phyloP scores from a whole-genome alignment of 2,329 filamentous ascomycete species.

The Colletotrichum graminicola region DNA sequence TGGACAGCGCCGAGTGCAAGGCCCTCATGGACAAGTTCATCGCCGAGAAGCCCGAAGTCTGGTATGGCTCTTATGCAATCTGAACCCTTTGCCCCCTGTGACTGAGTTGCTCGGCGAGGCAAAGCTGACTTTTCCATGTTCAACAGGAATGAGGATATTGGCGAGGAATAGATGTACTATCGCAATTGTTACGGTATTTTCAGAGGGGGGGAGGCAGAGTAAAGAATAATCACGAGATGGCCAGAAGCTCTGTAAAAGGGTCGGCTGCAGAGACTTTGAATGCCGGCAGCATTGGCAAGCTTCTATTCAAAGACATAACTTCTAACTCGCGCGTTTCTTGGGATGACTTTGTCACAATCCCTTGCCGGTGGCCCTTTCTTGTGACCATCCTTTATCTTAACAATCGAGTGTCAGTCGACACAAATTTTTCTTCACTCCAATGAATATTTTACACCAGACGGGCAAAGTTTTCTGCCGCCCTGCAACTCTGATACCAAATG shows the following conservation, averaged over 20 bases:
- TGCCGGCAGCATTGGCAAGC: slow-evolving; percentile 11
- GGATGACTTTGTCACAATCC: not conserved
- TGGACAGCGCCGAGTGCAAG: slow-evolving; percentile 75
- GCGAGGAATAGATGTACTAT: slow-evolving; percentile 24
- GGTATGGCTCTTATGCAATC: slow-evolving; percentile 60
- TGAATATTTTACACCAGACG: slow-evolving; percentile 23
- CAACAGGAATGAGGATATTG: slow-evolving; percentile 39
- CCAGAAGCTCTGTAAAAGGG: not conserved
- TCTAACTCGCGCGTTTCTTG: slow-evolving; percentile 26
- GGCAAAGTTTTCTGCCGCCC: not conserved
- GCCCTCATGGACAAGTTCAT: slow-evolving; percentile 80
- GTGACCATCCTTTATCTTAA: slow-evolving; percentile 1
- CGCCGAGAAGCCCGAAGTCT: slow-evolving; percentile 76
- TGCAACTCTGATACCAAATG: not conserved
- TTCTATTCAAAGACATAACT: slow-evolving; percentile 37
- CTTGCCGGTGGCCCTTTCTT: not conserved
- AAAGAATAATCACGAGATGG: not conserved
- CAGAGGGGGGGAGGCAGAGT: not conserved
- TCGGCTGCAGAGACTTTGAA: not conserved
- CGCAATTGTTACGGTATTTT: not conserved
- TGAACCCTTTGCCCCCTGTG: no score
- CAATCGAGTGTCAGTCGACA: not conserved
- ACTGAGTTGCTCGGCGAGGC: not conserved
- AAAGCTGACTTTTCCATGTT: not conserved
- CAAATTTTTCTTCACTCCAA: not conserved